Evolutionary conservation across 768 basidiomycete genomes (phyloP), one percentile per base, ranked within the genome.

Genomic region (Neoboletus brunneissimus): DNA sequence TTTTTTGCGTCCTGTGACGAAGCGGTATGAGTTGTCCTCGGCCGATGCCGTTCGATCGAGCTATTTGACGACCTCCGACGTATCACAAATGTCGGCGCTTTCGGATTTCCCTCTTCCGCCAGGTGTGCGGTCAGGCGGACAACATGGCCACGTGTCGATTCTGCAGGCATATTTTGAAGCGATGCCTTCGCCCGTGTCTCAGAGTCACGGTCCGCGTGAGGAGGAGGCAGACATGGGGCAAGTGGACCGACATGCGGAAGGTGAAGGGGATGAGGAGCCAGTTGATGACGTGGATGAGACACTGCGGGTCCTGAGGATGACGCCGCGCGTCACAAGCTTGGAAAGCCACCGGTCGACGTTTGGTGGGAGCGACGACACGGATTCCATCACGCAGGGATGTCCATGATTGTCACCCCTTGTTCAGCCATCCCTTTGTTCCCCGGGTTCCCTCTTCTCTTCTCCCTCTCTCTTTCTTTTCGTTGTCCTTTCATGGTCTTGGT

Each of bases 81-180:
- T 73, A 11, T 89, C 88, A 1, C 78, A 79, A 31, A 89, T 90
- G 77, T 89, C 88, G 2, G 77, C 78, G 10, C 77, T 89, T 15
- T 88, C 86, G 5, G 88, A 89, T 63, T 90, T 90, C 66, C 88
- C 88, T 2, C 72, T 71, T 10, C 88, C 88, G 4, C 88, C 88
- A 0, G 56, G 56, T 3, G 63, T 68, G n/a, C 51, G 62, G 48
- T 53, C 58, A 1, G 57, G 62, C 46, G 67, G 67, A 38, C 75
- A 75, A 8, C 7, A 12, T 13, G 48, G 18, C 35, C 35, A 37
- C 48, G 67, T 76, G 60, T 77, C 79, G 9, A 67, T 80, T n/a
- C 55, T 82, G 22, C 74, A 75, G 37, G 69, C 81, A 0, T 81
- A 76, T 56, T 77, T 77, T 58, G 76, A 78, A 15, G n/a, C 20